Base-by-base conservation (phyloP, 2,329 filamentous ascomycete genomes). In the Diaporthe sp. region DNA sequence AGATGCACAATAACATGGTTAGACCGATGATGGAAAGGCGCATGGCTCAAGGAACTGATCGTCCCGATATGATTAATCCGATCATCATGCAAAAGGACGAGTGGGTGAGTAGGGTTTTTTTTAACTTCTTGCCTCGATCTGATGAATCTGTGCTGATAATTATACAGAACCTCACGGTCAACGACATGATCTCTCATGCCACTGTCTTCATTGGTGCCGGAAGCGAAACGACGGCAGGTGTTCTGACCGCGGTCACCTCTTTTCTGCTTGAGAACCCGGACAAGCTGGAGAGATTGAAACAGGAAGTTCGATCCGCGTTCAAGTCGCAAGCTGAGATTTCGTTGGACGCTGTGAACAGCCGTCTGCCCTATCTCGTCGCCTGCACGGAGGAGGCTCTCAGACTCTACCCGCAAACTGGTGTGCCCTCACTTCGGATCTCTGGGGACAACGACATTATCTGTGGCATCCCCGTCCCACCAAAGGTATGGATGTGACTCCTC, bases 71-170 rank as follows among this genome's bases (percentile, higher is more conserved):
- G 28, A 61, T 72, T 1, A 60, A 72, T 5, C 69, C 55, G 15
- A 60, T 72, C n/a, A 19, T 72, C 6, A 72, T 61, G 69, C 50
- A 38, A 22, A 72, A 72, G 54, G 42, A 61, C 15, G 64, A 67
- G 33, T 67, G 64, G 64, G 54, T 60, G 2, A 64, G 69, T 61
- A 13, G 4, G 42, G 13, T 6, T 17, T 22, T 13, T 7, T 7
- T 10, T 12, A 15, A 4, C n/a, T 1, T 22, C n/a, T 19, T 25
- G 4, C 9, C 9, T 7, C 10, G 10, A 8, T 8, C 10, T 28
- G 30, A 7, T 19, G 10, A 7, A 12, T 6, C 1, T 52, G 1
- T 1, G 30, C 64, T 67, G n/a, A 67, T 19, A 4, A 28, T 35
- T 17, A 13, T 22, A 0, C 3, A 67, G 64, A 52, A 38, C 1